Percentiles rank a stretch among this genome's conserved stretches.
Evolutionary conservation across 352 stramenopile species (phyloP).

Genomic region (Phytophthora aleatoria): DNA sequence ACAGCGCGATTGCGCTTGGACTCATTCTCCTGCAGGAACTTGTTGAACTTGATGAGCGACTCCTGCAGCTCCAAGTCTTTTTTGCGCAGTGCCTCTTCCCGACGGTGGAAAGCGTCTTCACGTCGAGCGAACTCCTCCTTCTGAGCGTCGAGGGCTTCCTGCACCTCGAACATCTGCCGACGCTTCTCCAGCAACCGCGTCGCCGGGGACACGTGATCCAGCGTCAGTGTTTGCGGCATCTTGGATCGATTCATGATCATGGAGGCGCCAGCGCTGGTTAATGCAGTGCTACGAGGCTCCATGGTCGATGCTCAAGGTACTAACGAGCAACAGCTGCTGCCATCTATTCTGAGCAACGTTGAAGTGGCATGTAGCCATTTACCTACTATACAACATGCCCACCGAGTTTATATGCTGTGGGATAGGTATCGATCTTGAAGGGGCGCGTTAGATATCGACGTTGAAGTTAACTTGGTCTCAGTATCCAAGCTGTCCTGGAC

Average conservation of each 20-base stretch:
- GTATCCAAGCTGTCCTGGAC: not conserved
- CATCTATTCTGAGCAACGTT: slow-evolving; percentile 31
- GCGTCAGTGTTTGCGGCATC: slow-evolving; percentile 87
- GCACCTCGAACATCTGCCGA: slow-evolving; percentile 95
- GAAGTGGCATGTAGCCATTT: not conserved
- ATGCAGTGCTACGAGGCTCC: slow-evolving; percentile 54
- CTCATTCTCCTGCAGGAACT: slow-evolving; percentile 95
- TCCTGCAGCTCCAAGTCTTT: slow-evolving; percentile 96
- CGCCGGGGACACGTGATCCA: slow-evolving; percentile 93
- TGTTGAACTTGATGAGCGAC: slow-evolving; percentile 97
- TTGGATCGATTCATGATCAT: slow-evolving; percentile 78
- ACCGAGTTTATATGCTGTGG: not conserved
- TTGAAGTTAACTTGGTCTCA: slow-evolving; percentile 7
- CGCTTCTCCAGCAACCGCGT: slow-evolving; percentile 94
- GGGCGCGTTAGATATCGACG: slow-evolving; percentile 14
- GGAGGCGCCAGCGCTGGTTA: slow-evolving; percentile 63
- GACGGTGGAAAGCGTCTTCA: slow-evolving; percentile 92
- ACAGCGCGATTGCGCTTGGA: slow-evolving; percentile 93
- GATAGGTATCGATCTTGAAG: slow-evolving; percentile 23
- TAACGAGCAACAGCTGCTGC: not conserved
- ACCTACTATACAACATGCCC: slow-evolving; percentile 1
- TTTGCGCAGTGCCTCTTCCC: slow-evolving; percentile 92
- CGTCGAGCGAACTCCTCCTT: slow-evolving; percentile 93
- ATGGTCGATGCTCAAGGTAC: slow-evolving; percentile 26
- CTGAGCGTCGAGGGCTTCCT: slow-evolving; percentile 93